phyloP scores from a whole-genome alignment of 2,329 filamentous ascomycete species.

The Fusarium secorum region DNA sequence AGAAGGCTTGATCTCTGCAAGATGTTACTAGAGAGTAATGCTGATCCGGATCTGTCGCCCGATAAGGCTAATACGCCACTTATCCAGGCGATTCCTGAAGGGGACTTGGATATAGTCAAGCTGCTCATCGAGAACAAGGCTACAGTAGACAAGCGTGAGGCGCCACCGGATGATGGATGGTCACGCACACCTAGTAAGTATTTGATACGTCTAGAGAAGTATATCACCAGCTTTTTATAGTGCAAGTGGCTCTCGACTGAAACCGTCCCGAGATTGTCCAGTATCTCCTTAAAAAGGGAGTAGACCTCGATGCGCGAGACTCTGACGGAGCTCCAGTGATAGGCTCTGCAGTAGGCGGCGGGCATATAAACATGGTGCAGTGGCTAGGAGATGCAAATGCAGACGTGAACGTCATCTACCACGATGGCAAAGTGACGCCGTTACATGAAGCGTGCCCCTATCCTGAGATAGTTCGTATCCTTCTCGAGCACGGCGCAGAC shows the following conservation, averaged over 20 bases:
- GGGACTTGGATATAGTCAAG: not conserved
- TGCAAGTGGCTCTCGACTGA: not conserved
- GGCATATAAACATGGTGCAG: not conserved
- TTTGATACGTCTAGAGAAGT: rapidly evolving
- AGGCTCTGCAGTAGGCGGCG: not conserved
- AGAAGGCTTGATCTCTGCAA: not conserved
- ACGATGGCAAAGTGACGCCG: rapidly evolving
- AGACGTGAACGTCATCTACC: not conserved
- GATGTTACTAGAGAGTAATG: not conserved
- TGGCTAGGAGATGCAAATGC: rapidly evolving
- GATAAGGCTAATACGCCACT: not conserved
- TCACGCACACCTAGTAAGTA: not conserved
- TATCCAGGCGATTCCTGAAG: rapidly evolving
- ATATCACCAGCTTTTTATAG: not conserved
- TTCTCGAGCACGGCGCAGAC: not conserved
- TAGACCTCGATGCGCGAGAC: not conserved
- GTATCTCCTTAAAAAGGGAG: not conserved
- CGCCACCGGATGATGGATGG: not conserved
- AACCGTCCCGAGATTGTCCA: not conserved
- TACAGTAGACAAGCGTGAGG: not conserved
- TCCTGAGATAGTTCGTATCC: not conserved
- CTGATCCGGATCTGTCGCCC: not conserved
- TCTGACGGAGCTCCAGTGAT: not conserved
- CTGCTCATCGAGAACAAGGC: not conserved
- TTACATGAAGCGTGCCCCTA: rapidly evolving